phyloP scores from a whole-genome alignment of 2,329 filamentous ascomycete genomes.

The Colletotrichum theobromicola region DNA sequence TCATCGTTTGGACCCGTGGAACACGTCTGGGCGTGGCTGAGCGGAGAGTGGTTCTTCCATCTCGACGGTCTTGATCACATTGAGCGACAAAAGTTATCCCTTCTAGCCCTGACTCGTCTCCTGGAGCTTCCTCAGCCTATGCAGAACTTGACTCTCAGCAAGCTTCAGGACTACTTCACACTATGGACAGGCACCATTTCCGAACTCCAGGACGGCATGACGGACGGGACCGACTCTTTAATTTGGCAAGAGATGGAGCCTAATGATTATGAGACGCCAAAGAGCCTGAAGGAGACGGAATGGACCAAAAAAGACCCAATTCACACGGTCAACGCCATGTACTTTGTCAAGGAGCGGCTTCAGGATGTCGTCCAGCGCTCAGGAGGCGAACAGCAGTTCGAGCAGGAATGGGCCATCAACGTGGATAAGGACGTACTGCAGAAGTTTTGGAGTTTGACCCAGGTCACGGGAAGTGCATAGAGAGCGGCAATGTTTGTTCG shows the following conservation, averaged over 20 bases:
- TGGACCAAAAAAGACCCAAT: slow-evolving; percentile 68
- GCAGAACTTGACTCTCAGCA: slow-evolving; percentile 61
- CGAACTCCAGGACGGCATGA: slow-evolving; percentile 68
- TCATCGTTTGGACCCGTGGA: slow-evolving; percentile 50
- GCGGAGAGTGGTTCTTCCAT: slow-evolving; percentile 70
- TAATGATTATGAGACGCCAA: slow-evolving; percentile 61
- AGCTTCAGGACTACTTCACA: slow-evolving; percentile 74
- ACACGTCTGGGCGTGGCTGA: slow-evolving; percentile 64
- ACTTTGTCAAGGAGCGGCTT: slow-evolving; percentile 69
- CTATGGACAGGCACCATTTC: slow-evolving; percentile 76
- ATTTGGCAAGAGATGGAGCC: slow-evolving; percentile 48
- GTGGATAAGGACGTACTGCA: slow-evolving; percentile 75
- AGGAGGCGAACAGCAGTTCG: slow-evolving; percentile 71
- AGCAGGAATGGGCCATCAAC: slow-evolving; percentile 72
- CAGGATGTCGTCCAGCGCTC: slow-evolving; percentile 60
- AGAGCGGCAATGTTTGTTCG: not conserved
- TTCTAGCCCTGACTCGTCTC: slow-evolving; percentile 74
- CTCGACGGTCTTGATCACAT: slow-evolving; percentile 71
- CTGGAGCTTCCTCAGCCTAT: slow-evolving; percentile 66
- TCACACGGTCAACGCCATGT: slow-evolving; percentile 67
- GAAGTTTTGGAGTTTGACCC: slow-evolving; percentile 52
- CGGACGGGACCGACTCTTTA: slow-evolving; percentile 56
- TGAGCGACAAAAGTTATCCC: slow-evolving; percentile 72
- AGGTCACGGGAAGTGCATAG: not conserved
- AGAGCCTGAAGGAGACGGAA: slow-evolving; percentile 57